Base-by-base conservation (phyloP, 1,284 basidiomycete genomes). In the Tausonia pullulans region DNA sequence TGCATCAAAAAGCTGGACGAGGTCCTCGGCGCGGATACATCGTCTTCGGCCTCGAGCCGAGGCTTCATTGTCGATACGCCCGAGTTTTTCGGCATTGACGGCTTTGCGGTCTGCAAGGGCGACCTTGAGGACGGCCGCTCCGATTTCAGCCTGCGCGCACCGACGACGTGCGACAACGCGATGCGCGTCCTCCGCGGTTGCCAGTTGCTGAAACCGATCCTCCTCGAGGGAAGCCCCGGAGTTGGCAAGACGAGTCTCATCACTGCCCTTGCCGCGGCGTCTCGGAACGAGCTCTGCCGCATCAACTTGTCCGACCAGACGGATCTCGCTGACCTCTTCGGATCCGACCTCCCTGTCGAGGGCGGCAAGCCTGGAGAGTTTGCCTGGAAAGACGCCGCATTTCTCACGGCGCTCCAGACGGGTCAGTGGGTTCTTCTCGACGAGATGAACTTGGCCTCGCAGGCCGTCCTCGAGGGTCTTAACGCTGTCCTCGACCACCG, bases 261-360 rank as follows among this genome's bases (percentile, higher is more conserved):
- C 64, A 82, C 86, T 13, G 94, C 96, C 4, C 79, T 99, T 3
- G 92, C 94, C 16, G 85, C 85, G 66, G 78, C 88, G 7, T 81
- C 87, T 27, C 89, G 91, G 11, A 84, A 92, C 71, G 77, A 81
- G 44, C 81, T 99, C 13, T 90, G 87, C 72, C 87, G 97, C n/a
- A 96, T 99, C 81, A 99, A 99, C 77, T 78, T 99, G 49, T 98
- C 97, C 5, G 96, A 98, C 72, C 96, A 99, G 77, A 98, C 96
- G 0, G 96, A 99, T 75, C 82, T 98, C 14, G 86, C 92, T 62
- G 96, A 99, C 72, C 81, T 99, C 4, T 98, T 98, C 71, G 96
- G 96, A 13, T 93, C 93, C 48, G 96, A 99, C 75, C 81, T 98
- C 16, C 96, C 96, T 5, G 87, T 95, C 1, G 94, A 97, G 76